Evolutionary conservation across 2,329 filamentous ascomycete genomes (phyloP).

Genomic region (Tothia fuscella): DNA sequence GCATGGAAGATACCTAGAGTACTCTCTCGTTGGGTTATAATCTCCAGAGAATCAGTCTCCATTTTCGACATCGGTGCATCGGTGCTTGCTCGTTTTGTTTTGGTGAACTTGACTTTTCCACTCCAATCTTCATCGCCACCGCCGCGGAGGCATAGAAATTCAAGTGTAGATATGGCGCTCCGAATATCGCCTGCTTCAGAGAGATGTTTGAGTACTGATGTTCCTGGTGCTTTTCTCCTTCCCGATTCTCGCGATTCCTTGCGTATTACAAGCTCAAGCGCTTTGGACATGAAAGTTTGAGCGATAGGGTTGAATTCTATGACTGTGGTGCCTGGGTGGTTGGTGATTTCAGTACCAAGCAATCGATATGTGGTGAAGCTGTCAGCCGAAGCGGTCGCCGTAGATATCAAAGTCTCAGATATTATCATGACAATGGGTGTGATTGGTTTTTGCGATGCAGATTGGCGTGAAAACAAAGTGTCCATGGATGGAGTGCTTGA

Average conservation of each 20-base stretch:
- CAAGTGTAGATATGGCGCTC: conserved; percentile 80
- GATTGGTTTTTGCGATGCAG: conserved; percentile 29
- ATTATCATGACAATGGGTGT: conserved; percentile 79
- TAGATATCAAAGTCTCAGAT: conserved; percentile 80
- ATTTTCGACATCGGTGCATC: conserved; percentile 56
- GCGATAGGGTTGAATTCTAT: conserved; percentile 94
- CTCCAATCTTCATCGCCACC: conserved; percentile 66
- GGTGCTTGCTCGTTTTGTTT: conserved; percentile 39
- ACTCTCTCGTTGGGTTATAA: conserved; percentile 77
- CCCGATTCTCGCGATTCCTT: conserved; percentile 77
- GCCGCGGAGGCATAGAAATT: conserved; percentile 80
- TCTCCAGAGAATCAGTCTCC: conserved; percentile 66
- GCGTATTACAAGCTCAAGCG: conserved; percentile 65
- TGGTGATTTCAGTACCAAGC: conserved; percentile 73
- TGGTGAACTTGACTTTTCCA: conserved; percentile 54
- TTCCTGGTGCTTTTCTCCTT: conserved; percentile 57
- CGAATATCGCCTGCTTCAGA: conserved; percentile 85
- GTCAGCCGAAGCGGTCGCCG: conserved; percentile 71
- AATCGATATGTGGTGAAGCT: conserved; percentile 88
- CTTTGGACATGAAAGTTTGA: conserved; percentile 72
- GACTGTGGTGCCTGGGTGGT: conserved; percentile 63
- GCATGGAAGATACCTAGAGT: conserved; percentile 93
- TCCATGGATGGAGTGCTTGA: conserved; percentile 48
- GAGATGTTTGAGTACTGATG: conserved; percentile 63
- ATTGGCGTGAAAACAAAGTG: conserved; percentile 25